phyloP scores from a whole-genome alignment of 345 rosid genomes.

The Angophora floribunda region DNA sequence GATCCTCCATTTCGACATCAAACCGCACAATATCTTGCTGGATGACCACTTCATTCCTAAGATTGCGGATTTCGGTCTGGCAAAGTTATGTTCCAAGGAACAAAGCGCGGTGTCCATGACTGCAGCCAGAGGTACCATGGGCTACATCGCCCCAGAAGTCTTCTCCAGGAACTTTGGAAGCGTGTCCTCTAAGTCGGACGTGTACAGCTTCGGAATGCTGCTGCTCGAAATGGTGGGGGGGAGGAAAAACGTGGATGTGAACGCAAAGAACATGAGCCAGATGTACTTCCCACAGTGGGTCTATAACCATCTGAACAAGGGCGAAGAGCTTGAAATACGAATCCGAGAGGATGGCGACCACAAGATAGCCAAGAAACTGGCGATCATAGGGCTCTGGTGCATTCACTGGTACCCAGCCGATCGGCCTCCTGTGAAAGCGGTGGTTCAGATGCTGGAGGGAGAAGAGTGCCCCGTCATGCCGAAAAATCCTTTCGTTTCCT shows the following conservation, averaged over 20 bases:
- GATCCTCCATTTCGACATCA: conserved; percentile 23
- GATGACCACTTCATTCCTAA: not conserved
- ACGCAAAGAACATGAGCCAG: not conserved
- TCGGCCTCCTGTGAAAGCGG: not conserved
- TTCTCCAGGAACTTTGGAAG: not conserved
- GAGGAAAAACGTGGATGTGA: not conserved
- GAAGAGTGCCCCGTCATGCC: not conserved
- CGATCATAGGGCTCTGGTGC: conserved; percentile 4
- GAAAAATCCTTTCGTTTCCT: not conserved
- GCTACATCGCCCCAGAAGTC: conserved; percentile 6
- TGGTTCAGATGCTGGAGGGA: not conserved
- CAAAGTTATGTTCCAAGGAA: conserved; percentile 5
- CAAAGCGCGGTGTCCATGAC: not conserved
- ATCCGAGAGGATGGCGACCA: not conserved
- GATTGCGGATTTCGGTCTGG: conserved; percentile 19
- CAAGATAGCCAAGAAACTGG: conserved; percentile 6
- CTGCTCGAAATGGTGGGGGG: conserved; percentile 6
- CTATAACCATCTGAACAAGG: not conserved
- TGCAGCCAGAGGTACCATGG: conserved; percentile 8
- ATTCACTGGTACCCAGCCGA: conserved; percentile 4
- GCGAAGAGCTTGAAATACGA: not conserved
- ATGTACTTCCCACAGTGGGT: conserved; percentile 1
- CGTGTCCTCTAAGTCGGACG: not conserved
- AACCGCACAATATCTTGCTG: conserved; percentile 8
- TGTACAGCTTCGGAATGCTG: conserved; percentile 8